These are phyloP conservation scores for Mycocalia duriaeana DNA, from an alignment of 1,284 basidiomycete genomes.

Conservation along the genomic window DNA sequence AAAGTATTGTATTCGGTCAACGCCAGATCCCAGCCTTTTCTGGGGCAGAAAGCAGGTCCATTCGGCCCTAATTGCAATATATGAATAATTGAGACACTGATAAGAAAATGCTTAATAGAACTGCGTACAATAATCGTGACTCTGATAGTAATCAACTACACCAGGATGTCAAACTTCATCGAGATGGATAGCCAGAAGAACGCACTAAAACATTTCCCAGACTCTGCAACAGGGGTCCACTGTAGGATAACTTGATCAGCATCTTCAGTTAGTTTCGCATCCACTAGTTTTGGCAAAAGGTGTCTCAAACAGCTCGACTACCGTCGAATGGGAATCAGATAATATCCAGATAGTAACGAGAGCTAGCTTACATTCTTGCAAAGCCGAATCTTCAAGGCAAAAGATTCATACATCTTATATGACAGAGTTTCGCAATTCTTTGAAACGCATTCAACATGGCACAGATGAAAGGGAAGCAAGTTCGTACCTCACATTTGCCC, in stretches of 20 bases:
- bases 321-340: background rate
- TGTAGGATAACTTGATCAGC: background rate
- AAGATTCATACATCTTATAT: slow-evolving; percentile 35
- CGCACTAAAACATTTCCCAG: background rate
- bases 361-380: slow-evolving; percentile 34
- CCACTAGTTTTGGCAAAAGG: background rate
- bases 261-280: background rate
- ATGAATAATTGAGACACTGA: background rate
- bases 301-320: background rate
- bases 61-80: background rate
- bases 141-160: too few species aligned
- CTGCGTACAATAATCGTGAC: too few species aligned
- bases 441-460: slow-evolving; percentile 2
- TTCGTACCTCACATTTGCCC: slow-evolving; percentile 50
- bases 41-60: background rate
- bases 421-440: slow-evolving; percentile 36
- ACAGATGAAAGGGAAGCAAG: background rate
- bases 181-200: background rate
- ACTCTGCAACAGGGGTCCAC: background rate
- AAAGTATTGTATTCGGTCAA: background rate
- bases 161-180: too few species aligned
- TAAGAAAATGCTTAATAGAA: background rate
- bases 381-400: slow-evolving; percentile 36
- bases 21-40: background rate
- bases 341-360: background rate